Conservation (phyloP, 768 basidiomycete genomes). For the Leccinum pellstonianum region DNA sequence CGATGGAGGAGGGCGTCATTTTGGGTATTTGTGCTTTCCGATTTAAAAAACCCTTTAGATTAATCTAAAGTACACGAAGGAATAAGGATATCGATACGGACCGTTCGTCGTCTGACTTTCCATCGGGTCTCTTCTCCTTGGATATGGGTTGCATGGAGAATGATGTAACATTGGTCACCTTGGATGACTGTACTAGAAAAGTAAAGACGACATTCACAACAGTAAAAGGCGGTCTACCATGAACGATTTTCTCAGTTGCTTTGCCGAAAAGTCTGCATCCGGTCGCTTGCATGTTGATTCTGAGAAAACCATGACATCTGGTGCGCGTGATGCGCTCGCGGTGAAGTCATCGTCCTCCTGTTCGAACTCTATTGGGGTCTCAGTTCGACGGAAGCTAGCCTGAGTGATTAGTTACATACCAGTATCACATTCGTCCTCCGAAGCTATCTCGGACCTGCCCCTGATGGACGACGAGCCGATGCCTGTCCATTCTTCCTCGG, state of each 20-base stretch:
- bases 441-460: slow-evolving; percentile 4
- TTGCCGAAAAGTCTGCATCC: slow-evolving; percentile 26
- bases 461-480: slow-evolving; percentile 20
- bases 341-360: slow-evolving; percentile 48
- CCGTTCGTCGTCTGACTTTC: slow-evolving; percentile 58
- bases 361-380: slow-evolving; percentile 34
- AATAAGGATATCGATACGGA: slow-evolving; percentile 22
- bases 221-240: slow-evolving; percentile 52
- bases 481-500: slow-evolving; percentile 45
- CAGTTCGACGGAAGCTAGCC: background rate
- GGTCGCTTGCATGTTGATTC: slow-evolving; percentile 32
- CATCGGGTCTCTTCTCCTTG: slow-evolving; percentile 22
- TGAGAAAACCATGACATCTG: slow-evolving; percentile 59
- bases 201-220: background rate
- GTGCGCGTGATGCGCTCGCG: slow-evolving; percentile 32
- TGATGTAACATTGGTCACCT: slow-evolving; percentile 56
- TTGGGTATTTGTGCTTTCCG: slow-evolving; percentile 62
- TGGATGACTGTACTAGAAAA: slow-evolving; percentile 60
- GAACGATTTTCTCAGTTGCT: slow-evolving; percentile 60
- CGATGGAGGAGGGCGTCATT: slow-evolving; percentile 80
- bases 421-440: slow-evolving; percentile 21
- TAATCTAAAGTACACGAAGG: background rate
- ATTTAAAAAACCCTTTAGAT: slow-evolving; percentile 1
- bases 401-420: slow-evolving; percentile 9
- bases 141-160: slow-evolving; percentile 21